Conservation (phyloP, 2,329 filamentous ascomycete genomes). For the Calonectria hongkongensis region DNA sequence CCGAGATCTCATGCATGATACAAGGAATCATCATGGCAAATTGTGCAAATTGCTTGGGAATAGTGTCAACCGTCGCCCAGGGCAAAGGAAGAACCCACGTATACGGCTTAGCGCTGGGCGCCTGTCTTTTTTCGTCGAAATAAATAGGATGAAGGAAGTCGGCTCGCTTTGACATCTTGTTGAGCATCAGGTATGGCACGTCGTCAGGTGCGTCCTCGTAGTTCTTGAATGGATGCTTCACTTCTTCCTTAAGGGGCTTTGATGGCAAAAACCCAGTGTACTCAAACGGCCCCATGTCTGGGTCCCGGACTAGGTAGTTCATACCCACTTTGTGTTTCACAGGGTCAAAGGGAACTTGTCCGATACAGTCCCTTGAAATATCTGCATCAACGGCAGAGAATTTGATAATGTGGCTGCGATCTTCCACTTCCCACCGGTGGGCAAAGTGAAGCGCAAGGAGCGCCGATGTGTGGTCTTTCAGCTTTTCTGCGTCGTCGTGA, state of each 20-base stretch:
- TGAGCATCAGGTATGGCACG: slow-evolving; percentile 69
- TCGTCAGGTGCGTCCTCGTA: slow-evolving; percentile 65
- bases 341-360: slow-evolving; percentile 53
- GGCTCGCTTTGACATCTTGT: slow-evolving; percentile 71
- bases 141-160: slow-evolving; percentile 74
- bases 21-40: slow-evolving; percentile 82
- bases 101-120: slow-evolving; percentile 64
- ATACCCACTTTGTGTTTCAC: slow-evolving; percentile 46
- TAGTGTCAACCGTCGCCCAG: slow-evolving; percentile 69
- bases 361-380: slow-evolving; percentile 58
- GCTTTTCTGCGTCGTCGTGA: slow-evolving; percentile 36
- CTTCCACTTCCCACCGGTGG: slow-evolving; percentile 65
- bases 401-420: slow-evolving; percentile 66
- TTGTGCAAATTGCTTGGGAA: slow-evolving; percentile 66
- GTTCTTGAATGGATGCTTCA: slow-evolving; percentile 61
- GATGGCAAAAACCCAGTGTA: slow-evolving; percentile 63
- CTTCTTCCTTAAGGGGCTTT: slow-evolving; percentile 65
- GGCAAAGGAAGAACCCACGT: slow-evolving; percentile 66
- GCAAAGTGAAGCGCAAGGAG: slow-evolving; percentile 69
- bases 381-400: slow-evolving; percentile 56
- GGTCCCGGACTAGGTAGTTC: slow-evolving; percentile 65
- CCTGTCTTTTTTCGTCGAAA: slow-evolving; percentile 27
- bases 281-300: slow-evolving; percentile 60
- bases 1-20: slow-evolving; percentile 81
- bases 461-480: slow-evolving; percentile 66